A percentile compares a stretch with the other conserved stretches of the same genome.
phyloP scores from a whole-genome alignment of 139 green algal species.

The Chara braunii region DNA sequence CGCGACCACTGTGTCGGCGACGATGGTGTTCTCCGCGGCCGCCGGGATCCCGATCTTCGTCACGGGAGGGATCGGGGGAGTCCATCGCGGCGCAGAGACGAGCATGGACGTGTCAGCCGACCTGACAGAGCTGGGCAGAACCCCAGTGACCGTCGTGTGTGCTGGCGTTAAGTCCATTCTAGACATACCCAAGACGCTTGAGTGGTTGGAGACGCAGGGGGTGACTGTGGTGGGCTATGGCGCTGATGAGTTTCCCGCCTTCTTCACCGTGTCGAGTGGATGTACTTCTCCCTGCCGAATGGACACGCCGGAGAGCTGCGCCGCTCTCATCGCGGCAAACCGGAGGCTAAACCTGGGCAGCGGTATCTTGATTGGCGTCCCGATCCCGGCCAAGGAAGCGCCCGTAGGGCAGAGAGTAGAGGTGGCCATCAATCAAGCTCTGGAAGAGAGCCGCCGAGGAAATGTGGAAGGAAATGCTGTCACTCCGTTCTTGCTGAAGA shows the following conservation, averaged over 20 bases:
- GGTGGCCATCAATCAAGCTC: constrained; percentile 43
- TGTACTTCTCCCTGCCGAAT: constrained; percentile 45
- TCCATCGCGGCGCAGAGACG: constrained; percentile 68
- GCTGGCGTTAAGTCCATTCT: constrained; percentile 90
- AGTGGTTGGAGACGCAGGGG: constrained; percentile 77
- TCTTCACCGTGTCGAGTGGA: constrained; percentile 75
- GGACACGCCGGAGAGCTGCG: constrained; percentile 6
- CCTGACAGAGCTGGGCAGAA: constrained; percentile 72
- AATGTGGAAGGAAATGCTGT: constrained; percentile 58
- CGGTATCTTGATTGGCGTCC: constrained; percentile 40
- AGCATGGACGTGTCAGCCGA: constrained; percentile 85
- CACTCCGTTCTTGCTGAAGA: constrained; percentile 87
- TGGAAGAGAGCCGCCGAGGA: constrained; percentile 70
- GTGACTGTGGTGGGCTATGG: constrained; percentile 76
- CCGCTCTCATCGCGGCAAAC: constrained; percentile 28
- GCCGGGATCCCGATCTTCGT: constrained; percentile 77
- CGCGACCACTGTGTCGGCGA: constrained; percentile 89
- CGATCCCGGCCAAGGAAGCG: constrained; percentile 16
- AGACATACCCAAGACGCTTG: constrained; percentile 92
- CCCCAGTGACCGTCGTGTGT: constrained; percentile 85
- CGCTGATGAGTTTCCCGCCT: constrained; percentile 87
- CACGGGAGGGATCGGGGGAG: constrained; percentile 70
- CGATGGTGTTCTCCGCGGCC: constrained; percentile 75
- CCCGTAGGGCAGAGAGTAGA: constrained; percentile 42
- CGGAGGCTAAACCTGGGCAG: constrained; percentile 8